Percentiles rank a stretch among this genome's conserved stretches.
Evolutionary conservation across 2,329 filamentous ascomycete species (phyloP).

Genomic region (Penicillium crustosum): DNA sequence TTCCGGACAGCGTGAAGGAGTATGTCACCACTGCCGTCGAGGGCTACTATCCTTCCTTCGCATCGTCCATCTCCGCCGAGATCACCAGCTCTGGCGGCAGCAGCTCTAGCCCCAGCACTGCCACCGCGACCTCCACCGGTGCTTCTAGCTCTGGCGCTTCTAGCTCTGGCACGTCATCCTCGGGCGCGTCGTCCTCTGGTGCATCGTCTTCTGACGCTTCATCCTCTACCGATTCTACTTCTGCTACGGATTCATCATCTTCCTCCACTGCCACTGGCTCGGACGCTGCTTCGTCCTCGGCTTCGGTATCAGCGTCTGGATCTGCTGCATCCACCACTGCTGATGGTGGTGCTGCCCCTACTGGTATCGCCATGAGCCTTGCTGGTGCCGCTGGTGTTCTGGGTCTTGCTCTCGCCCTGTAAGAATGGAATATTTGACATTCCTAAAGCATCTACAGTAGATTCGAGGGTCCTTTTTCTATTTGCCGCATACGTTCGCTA

Average conservation of each 20-base stretch:
- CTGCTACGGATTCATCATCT: neutral
- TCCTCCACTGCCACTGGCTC: slow-evolving; percentile 4
- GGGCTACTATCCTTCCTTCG: slow-evolving; percentile 7
- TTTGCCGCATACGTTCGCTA: neutral
- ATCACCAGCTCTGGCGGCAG: neutral
- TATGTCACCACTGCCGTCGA: slow-evolving; percentile 15
- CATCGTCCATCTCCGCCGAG: neutral
- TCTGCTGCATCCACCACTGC: slow-evolving; percentile 10
- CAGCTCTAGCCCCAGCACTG: neutral
- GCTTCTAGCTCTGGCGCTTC: neutral
- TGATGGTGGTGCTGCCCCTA: slow-evolving; percentile 17
- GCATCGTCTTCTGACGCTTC: neutral
- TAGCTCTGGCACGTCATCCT: neutral
- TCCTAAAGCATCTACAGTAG: neutral
- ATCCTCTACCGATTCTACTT: neutral
- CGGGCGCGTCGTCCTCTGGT: neutral
- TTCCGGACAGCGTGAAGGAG: slow-evolving; percentile 16
- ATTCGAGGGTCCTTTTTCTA: fast-evolving
- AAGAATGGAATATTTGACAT: neutral
- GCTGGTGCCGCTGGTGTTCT: slow-evolving; percentile 20
- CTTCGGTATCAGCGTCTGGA: slow-evolving; percentile 4
- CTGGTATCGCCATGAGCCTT: slow-evolving; percentile 16
- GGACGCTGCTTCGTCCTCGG: slow-evolving; percentile 3
- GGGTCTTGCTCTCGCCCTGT: slow-evolving; percentile 22
- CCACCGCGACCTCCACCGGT: neutral